Base-by-base conservation (phyloP, 2,329 filamentous ascomycete species). In the Fusarium scirpi region DNA sequence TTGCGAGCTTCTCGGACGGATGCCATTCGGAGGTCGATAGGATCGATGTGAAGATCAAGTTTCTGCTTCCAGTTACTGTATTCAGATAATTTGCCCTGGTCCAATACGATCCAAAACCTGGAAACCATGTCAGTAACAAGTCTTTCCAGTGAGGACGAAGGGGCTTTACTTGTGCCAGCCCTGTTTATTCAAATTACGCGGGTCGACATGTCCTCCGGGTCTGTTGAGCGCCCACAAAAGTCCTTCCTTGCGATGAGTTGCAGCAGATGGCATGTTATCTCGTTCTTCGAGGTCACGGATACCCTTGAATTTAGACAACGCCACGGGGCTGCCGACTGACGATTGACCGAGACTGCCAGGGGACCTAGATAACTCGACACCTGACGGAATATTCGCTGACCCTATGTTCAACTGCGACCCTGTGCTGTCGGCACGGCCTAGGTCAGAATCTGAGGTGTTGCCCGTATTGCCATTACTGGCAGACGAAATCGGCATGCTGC, bases 11-110 rank as follows among this genome's bases (percentile, higher is more conserved):
- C 96, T 61, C 96, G 90, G 18, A 99, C 97, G 18, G 96, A 98
- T 12, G 96, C 96, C 90, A 98, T 96, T 38, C 96, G 92, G 47
- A 99, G 85, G 79, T 99, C 97, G 71, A 99, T 98, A 1, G 96
- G 96, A 3, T 98, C 96, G 90, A 97, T 98, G 79, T 99, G 97
- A 27, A 98, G 85, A 80, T 99, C 96, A 25, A 99, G 87, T 79
- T 90, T 95, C 79, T 99, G 94, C 81, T 99, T 99, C 96, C 96
- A 99, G 79, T 99, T 98, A 78, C 94, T 97, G 81, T 99, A 99
- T 78, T 99, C 96, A 3, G 95, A 98, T 18, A 99, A 86, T 78
- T 96, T 97, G 25, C 96, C 96, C 80, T 97, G 94, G 78, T 98
- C 97, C 46, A 99, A 86, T 4, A 99, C 96, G 70, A 99, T 97